A percentile compares a stretch with the other conserved stretches of the same genome.
These are phyloP conservation scores for Prunus davidiana DNA, from an alignment of 306 rosid species.

Conservation along the genomic window DNA sequence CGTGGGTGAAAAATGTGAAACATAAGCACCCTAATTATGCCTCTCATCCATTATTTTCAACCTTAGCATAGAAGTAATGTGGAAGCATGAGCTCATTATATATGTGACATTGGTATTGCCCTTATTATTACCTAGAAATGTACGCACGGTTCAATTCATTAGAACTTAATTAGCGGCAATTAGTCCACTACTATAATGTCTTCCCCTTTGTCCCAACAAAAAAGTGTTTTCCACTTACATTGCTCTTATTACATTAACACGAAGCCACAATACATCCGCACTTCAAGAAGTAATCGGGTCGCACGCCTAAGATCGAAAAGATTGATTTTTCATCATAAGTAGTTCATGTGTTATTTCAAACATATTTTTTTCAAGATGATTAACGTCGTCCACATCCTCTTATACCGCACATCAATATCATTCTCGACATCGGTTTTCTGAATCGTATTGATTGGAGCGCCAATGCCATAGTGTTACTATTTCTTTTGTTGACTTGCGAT, in stretches of 20 bases:
- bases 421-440: too few species aligned
- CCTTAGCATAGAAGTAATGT: conserved; percentile 23
- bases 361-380: too few species aligned
- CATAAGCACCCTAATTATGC: conserved; percentile 10
- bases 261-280: not conserved
- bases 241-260: not conserved
- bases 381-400: too few species aligned
- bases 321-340: too few species aligned
- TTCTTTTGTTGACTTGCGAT: not conserved
- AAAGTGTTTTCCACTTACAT: not conserved
- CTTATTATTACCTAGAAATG: conserved; percentile 39
- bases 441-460: not conserved
- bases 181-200: conserved; percentile 20
- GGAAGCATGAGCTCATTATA: conserved; percentile 23
- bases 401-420: too few species aligned
- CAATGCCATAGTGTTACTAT: not conserved
- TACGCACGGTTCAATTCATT: conserved; percentile 48
- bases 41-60: not conserved
- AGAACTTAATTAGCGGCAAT: conserved; percentile 22
- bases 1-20: conserved; percentile 20
- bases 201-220: conserved; percentile 24
- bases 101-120: conserved; percentile 22
- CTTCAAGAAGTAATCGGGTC: not conserved
- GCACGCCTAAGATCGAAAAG: too few species aligned
- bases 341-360: too few species aligned